These are phyloP conservation scores for Fusarium goolgardi DNA, from an alignment of 2,329 filamentous ascomycete species.

Conservation along the genomic window DNA sequence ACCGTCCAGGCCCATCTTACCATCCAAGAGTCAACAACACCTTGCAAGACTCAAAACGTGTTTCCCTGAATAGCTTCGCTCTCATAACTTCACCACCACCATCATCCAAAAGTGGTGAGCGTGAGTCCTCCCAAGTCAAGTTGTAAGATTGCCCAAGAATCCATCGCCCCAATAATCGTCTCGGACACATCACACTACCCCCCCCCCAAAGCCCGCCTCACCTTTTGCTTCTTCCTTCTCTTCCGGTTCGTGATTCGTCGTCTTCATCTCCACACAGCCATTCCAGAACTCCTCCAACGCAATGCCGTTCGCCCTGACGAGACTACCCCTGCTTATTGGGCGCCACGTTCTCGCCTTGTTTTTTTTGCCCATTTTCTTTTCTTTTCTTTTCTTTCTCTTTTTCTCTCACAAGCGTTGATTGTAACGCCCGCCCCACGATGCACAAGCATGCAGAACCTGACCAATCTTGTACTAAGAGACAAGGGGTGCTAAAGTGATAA, in stretches of 20 bases:
- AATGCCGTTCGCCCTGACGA: conserved; percentile 47
- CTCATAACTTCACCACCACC: not conserved
- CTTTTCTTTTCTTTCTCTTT: not conserved
- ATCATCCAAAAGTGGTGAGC: not conserved
- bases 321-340: conserved; percentile 36
- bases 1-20: too few relatives aligned
- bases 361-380: conserved; percentile 30
- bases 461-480: conserved; percentile 25
- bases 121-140: not conserved
- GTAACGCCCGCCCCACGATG: conserved; percentile 29
- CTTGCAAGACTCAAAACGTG: not conserved
- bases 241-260: conserved; percentile 20
- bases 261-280: conserved; percentile 30
- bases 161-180: conserved; percentile 45
- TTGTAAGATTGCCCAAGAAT: conserved; percentile 18
- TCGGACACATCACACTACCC: conserved; percentile 35
- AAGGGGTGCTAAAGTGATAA: conserved; percentile 21
- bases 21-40: too few relatives aligned
- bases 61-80: conserved; percentile 32
- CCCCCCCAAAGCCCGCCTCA: conserved; percentile 38
- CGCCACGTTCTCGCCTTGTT: conserved; percentile 40
- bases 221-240: conserved; percentile 11
- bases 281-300: conserved; percentile 32
- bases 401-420: conserved; percentile 24
- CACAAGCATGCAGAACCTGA: conserved; percentile 2